Conservation (phyloP, 768 basidiomycete genomes). For the Leccinum subtestaceum region DNA sequence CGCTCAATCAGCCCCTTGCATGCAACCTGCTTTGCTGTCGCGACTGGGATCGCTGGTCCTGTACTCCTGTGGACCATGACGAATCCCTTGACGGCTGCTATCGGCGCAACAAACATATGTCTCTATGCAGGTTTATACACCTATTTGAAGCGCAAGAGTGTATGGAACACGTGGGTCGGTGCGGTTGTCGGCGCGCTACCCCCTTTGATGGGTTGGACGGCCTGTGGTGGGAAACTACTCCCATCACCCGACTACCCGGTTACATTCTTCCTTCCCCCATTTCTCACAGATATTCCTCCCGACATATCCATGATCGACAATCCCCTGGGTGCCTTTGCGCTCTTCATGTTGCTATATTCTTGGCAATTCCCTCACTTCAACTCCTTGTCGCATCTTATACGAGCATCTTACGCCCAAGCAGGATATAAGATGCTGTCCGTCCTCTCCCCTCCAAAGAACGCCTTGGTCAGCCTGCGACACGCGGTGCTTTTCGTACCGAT, state of each 20-base stretch:
- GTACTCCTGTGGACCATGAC: constrained; percentile 76
- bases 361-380: constrained; percentile 99
- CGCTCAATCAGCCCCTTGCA: constrained; percentile 83
- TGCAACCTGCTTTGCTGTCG: constrained; percentile 73
- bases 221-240: constrained; percentile 77
- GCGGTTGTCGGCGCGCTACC: constrained; percentile 90
- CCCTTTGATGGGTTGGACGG: constrained; percentile 98
- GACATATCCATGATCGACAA: constrained; percentile 65
- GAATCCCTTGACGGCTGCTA: constrained; percentile 79
- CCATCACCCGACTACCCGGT: constrained; percentile 61
- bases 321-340: constrained; percentile 73
- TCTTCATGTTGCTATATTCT: constrained; percentile 84
- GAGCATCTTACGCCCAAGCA: constrained; percentile 86
- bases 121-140: constrained; percentile 94
- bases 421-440: constrained; percentile 94
- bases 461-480: constrained; percentile 83
- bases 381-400: constrained; percentile 81
- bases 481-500: constrained; percentile 72
- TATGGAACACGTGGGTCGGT: constrained; percentile 93
- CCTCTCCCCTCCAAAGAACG: constrained; percentile 72
- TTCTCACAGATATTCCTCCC: constrained; percentile 42
- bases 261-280: constrained; percentile 58
- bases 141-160: constrained; percentile 79
- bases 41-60: constrained; percentile 77
- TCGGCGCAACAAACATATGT: constrained; percentile 81